Conservation (phyloP, 495 filamentous ascomycete genomes). For the Penicillium steckii region DNA sequence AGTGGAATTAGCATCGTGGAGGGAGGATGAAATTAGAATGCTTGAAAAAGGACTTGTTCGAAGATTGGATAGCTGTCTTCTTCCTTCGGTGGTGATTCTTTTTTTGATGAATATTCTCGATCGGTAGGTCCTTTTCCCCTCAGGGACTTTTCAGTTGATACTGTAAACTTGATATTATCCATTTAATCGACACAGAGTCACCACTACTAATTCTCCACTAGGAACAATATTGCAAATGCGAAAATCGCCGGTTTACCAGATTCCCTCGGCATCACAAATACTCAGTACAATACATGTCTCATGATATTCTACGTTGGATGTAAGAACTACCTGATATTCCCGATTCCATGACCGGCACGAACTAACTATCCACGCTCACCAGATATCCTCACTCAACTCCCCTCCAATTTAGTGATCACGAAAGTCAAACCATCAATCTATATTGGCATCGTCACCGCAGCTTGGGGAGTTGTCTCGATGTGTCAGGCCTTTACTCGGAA, state of each 20-base stretch:
- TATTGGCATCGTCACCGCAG: conserved; percentile 3
- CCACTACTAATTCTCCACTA: not conserved
- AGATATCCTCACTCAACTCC: conserved; percentile 12
- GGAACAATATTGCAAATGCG: conserved; percentile 9
- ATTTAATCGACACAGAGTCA: too few species aligned
- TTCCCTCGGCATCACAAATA: conserved; percentile 4
- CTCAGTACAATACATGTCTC: conserved; percentile 7
- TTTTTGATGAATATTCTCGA: conserved; percentile 15
- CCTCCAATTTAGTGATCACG: conserved; percentile 8
- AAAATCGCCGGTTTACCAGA: conserved; percentile 6
- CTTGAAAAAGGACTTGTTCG: conserved; percentile 8
- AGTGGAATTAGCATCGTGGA: conserved; percentile 1
- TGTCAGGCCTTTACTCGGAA: conserved; percentile 9
- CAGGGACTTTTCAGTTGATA: not conserved
- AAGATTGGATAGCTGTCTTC: conserved; percentile 6
- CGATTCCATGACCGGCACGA: not conserved
- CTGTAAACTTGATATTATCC: too few species aligned
- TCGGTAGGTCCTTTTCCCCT: not conserved
- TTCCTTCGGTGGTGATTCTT: conserved; percentile 9
- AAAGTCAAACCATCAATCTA: conserved; percentile 9
- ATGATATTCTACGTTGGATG: conserved; percentile 15
- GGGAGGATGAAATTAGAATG: not conserved
- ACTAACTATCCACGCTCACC: not conserved
- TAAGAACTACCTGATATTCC: not conserved
- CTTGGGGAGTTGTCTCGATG: conserved; percentile 11